phyloP scores from a whole-genome alignment of 208 protist species.

The Trypanosoma rangeli region DNA sequence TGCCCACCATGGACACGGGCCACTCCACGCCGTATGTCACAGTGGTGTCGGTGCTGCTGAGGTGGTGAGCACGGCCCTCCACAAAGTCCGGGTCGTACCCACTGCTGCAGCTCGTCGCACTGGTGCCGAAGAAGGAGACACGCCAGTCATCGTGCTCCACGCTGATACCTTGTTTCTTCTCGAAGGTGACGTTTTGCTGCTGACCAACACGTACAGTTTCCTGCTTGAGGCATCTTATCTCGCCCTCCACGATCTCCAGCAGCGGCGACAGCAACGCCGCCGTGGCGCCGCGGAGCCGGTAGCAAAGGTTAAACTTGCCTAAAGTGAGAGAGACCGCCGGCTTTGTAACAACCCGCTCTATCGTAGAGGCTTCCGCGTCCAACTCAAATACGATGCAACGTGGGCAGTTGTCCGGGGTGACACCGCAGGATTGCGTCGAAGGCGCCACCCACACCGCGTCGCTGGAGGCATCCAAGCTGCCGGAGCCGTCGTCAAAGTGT shows the following conservation, averaged over 20 bases:
- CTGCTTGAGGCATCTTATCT: slow-evolving; percentile 66
- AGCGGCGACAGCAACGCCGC: slow-evolving; percentile 48
- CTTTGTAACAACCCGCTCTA: slow-evolving; percentile 41
- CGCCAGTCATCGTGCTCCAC: slow-evolving; percentile 71
- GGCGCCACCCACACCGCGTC: slow-evolving; percentile 75
- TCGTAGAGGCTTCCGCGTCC: slow-evolving; percentile 33
- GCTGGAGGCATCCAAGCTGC: slow-evolving; percentile 37
- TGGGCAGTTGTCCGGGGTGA: slow-evolving; percentile 37
- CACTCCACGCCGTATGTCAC: slow-evolving; percentile 79
- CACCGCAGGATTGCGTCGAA: slow-evolving; percentile 52
- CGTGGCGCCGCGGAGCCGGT: slow-evolving; percentile 62
- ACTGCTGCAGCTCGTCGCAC: slow-evolving; percentile 39
- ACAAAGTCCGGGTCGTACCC: slow-evolving; percentile 64
- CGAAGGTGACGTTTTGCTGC: slow-evolving; percentile 67
- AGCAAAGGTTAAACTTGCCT: slow-evolving; percentile 75
- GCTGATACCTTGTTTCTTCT: slow-evolving; percentile 39
- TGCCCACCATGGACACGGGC: slow-evolving; percentile 66
- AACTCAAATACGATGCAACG: slow-evolving; percentile 62
- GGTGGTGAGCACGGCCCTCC: slow-evolving; percentile 36
- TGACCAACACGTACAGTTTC: slow-evolving; percentile 57
- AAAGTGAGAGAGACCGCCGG: slow-evolving; percentile 40
- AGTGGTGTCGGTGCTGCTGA: slow-evolving; percentile 34
- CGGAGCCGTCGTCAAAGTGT: slow-evolving; percentile 46
- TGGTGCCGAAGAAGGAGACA: slow-evolving; percentile 72
- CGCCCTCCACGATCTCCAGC: slow-evolving; percentile 46